Evolutionary conservation across 257 asterid genomes (phyloP).

Genomic region (Orobanche coerulescens): DNA sequence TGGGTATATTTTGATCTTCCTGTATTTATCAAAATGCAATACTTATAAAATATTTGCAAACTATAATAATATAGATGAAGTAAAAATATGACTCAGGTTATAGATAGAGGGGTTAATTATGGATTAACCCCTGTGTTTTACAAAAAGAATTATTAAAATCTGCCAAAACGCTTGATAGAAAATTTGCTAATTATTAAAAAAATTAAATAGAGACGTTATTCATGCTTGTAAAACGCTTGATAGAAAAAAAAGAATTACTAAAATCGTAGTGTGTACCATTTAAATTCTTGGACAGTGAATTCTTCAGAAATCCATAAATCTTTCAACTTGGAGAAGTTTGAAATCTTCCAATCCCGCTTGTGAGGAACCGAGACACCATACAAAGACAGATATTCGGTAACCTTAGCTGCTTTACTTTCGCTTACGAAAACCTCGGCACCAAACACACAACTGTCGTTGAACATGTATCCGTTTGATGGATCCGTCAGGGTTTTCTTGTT

Average conservation of each 20-base stretch:
- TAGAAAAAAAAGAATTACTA: no score
- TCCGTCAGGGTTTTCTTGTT: not conserved
- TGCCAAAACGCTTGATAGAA: no score
- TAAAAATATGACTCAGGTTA: no score
- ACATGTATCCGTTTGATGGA: constrained; percentile 20
- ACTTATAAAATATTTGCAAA: no score
- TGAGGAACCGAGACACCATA: not conserved
- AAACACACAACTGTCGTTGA: constrained; percentile 20
- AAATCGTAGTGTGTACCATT: not conserved
- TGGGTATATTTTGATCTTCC: not conserved
- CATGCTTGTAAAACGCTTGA: no score
- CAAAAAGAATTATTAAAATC: no score
- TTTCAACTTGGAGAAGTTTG: not conserved
- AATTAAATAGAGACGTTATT: no score
- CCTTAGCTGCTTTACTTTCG: not conserved
- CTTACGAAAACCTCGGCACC: constrained; percentile 11
- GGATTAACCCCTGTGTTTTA: no score
- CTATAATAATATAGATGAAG: not conserved
- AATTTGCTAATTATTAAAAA: no score
- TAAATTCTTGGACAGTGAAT: not conserved
- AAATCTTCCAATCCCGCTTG: not conserved
- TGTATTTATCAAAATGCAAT: not conserved
- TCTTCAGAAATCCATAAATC: not conserved
- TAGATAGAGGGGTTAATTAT: no score
- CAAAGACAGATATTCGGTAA: not conserved